Percentiles rank a stretch among this genome's conserved stretches.
Evolutionary conservation across 1,284 basidiomycete species (phyloP).

Genomic region (Bondarzewia mesenterica): DNA sequence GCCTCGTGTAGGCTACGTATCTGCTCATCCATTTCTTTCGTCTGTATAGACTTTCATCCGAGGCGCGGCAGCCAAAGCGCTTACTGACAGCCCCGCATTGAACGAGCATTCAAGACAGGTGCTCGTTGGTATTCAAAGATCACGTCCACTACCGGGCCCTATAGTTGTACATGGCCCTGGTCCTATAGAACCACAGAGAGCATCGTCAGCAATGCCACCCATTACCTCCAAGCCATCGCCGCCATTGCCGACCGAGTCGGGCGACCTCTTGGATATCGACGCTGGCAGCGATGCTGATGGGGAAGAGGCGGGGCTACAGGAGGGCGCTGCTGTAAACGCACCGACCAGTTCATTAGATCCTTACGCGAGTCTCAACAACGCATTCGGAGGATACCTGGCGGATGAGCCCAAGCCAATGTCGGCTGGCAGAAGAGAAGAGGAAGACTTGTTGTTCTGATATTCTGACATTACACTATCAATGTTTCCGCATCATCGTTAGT

Average conservation of each 20-base stretch:
- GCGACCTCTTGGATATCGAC: constrained; percentile 18
- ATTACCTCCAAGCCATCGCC: constrained; percentile 15
- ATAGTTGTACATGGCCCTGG: constrained; percentile 59
- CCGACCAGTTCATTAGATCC: constrained; percentile 38
- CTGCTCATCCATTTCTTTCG: constrained; percentile 2
- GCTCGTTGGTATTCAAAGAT: constrained; percentile 52
- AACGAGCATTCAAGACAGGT: constrained; percentile 67
- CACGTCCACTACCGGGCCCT: constrained; percentile 34
- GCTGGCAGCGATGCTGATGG: constrained; percentile 20
- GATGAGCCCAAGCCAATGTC: constrained; percentile 49
- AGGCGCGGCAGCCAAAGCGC: constrained; percentile 63
- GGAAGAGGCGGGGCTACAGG: constrained; percentile 11
- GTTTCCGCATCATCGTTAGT: background rate
- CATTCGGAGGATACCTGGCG: constrained; percentile 59
- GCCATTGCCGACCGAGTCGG: constrained; percentile 15
- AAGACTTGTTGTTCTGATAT: constrained; percentile 4
- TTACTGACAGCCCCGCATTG: constrained; percentile 71
- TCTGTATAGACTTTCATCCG: constrained; percentile 70
- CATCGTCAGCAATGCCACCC: constrained; percentile 6
- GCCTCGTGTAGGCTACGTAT: constrained; percentile 2
- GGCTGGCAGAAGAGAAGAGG: background rate
- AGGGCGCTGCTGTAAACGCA: constrained; percentile 8
- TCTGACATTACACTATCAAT: constrained; percentile 1
- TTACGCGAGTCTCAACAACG: constrained; percentile 66
- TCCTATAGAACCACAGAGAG: constrained; percentile 41